Conservation (phyloP, 2,329 filamentous ascomycete genomes). For the Penicillium sp. region DNA sequence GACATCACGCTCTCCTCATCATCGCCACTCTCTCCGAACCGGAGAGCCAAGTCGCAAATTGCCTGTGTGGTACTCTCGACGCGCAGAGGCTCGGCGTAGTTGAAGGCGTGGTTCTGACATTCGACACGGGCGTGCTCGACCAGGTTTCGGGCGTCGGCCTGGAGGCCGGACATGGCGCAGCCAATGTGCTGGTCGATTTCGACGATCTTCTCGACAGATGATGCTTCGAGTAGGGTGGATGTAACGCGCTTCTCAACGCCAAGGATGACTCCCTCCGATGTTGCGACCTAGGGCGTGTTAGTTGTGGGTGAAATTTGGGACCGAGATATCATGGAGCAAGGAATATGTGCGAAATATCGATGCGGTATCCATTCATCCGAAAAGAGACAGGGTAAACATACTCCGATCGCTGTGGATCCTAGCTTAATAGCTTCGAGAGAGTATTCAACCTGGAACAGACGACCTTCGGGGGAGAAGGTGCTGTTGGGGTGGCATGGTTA, state of each 20-base stretch:
- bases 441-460: slow-evolving; percentile 99
- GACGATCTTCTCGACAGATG: slow-evolving; percentile 98
- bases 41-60: slow-evolving; percentile 93
- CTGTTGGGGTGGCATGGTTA: slow-evolving; percentile 48
- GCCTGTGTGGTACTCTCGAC: slow-evolving; percentile 99
- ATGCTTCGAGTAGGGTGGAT: slow-evolving; percentile 93
- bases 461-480: slow-evolving; percentile 99
- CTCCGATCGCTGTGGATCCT: slow-evolving; percentile 95
- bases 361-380: background rate
- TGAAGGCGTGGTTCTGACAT: slow-evolving; percentile 94
- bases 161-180: slow-evolving; percentile 96
- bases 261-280: slow-evolving; percentile 89
- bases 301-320: background rate
- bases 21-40: slow-evolving; percentile 96
- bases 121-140: slow-evolving; percentile 98
- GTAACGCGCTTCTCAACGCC: slow-evolving; percentile 99
- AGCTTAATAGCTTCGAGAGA: slow-evolving; percentile 99
- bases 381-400: slow-evolving; percentile 41
- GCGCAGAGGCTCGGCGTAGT: slow-evolving; percentile 92
- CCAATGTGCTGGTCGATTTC: slow-evolving; percentile 99
- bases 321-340: background rate
- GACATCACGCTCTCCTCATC: slow-evolving; percentile 99
- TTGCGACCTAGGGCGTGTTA: slow-evolving; percentile 64
- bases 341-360: background rate
- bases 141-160: slow-evolving; percentile 97